Conservation (phyloP, 2,329 filamentous ascomycete genomes). For the Hymenoscyphus repandus region DNA sequence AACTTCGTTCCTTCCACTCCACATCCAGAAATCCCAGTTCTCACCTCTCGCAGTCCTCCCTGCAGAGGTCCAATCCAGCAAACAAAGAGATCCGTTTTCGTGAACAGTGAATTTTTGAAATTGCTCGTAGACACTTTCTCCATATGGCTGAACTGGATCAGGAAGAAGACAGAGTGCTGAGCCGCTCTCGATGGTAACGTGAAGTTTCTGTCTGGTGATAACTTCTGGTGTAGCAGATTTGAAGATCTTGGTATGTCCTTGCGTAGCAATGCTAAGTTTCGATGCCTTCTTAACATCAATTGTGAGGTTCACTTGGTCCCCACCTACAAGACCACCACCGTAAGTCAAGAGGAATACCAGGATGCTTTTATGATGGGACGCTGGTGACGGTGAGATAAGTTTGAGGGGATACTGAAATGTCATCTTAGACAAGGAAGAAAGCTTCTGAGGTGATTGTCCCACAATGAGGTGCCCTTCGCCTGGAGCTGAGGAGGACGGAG, state of each 20-base stretch:
- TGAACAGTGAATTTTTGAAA: constrained; percentile 68
- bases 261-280: constrained; percentile 61
- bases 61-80: constrained; percentile 92
- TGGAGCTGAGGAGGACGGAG: constrained; percentile 64
- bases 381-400: constrained; percentile 73
- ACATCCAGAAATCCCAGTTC: constrained; percentile 76
- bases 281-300: constrained; percentile 61
- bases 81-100: constrained; percentile 59
- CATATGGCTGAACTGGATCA: constrained; percentile 90
- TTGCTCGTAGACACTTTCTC: constrained; percentile 77
- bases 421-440: constrained; percentile 67
- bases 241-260: constrained; percentile 94
- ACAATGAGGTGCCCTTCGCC: constrained; percentile 77
- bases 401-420: constrained; percentile 94
- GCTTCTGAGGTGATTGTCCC: constrained; percentile 63
- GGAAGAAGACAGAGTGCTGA: constrained; percentile 66
- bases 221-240: constrained; percentile 59
- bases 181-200: constrained; percentile 43
- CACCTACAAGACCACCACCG: constrained; percentile 85
- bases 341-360: constrained; percentile 90
- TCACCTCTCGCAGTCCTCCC: constrained; percentile 82
- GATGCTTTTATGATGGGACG: constrained; percentile 59
- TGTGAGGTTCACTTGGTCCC: constrained; percentile 71
- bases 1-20: constrained; percentile 85
- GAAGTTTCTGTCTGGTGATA: constrained; percentile 53